phyloP scores from a whole-genome alignment of 192 early-diverging fungal genomes.

The Phycomyces nitens region DNA sequence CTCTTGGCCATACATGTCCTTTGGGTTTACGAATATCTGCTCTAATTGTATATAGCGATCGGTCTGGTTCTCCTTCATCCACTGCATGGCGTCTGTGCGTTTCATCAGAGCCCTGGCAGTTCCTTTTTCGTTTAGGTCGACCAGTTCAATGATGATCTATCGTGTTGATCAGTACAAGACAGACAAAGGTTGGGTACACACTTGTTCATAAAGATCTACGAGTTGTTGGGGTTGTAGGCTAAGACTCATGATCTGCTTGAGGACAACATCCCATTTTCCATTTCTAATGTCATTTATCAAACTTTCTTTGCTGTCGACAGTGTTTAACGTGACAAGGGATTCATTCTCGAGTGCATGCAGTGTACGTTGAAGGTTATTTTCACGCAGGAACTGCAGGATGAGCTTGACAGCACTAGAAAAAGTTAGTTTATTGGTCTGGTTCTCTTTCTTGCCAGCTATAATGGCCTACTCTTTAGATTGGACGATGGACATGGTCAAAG shows the following conservation, averaged over 20 bases:
- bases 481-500: neutral
- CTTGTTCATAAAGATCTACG: conserved; percentile 88
- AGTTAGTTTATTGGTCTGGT: neutral
- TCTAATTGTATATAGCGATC: conserved; percentile 86
- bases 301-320: conserved; percentile 73
- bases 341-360: conserved; percentile 82
- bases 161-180: no score
- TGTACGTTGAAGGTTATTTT: conserved; percentile 81
- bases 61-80: conserved; percentile 64
- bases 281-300: conserved; percentile 73
- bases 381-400: conserved; percentile 91
- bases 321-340: conserved; percentile 73
- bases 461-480: conserved; percentile 49
- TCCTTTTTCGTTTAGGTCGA: conserved; percentile 77
- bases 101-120: conserved; percentile 81
- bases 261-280: conserved; percentile 86
- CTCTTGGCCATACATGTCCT: conserved; percentile 61
- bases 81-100: conserved; percentile 86
- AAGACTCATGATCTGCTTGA: conserved; percentile 65
- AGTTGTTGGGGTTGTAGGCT: conserved; percentile 67
- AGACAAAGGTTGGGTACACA: conserved; percentile 10
- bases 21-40: conserved; percentile 54
- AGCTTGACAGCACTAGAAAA: conserved; percentile 74
- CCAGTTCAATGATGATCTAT: conserved; percentile 81
- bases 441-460: no score